Evolutionary conservation across 2,329 filamentous ascomycete species (phyloP), one percentile per base, ranked within the genome.

Genomic region (Fusarium hostae): DNA sequence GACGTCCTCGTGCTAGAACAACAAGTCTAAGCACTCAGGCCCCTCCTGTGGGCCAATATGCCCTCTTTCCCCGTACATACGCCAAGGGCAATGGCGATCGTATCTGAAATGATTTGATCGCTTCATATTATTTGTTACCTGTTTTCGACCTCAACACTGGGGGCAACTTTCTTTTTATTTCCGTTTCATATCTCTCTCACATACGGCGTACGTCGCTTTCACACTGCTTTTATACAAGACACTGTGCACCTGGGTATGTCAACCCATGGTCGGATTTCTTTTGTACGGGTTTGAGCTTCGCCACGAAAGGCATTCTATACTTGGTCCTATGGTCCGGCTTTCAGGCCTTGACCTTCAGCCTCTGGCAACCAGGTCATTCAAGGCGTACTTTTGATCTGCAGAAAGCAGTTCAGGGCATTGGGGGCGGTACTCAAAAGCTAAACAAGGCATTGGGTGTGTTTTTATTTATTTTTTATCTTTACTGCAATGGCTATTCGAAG

Each of bases 21-120:
- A 82, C 84, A 18, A 86, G 84, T 67, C 74, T 85, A 35, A 83
- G 81, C 77, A 80, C 81, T 2, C 82, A 82, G 44, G 69, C 75
- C 32, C 79, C 83, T 12, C 84, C 84, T 13, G 80, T 84, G n/a
- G 84, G 82, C 24, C 84, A 84, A 68, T 87, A 85, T 69, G 82
- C 82, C 41, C 77, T 85, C 18, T 86, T 86, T 68, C 84, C 85
- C 22, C 79, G 80, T n/a, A 68, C 75, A 51, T 76, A 78, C 37
- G 67, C 77, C 44, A 81, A 80, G 71, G 73, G 71, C 13, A 77
- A 71, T 26, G 77, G 78, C 28, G 79, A 80, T 56, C 76, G 78
- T 18, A 79, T 82, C 47, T 82, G 74, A 69, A 54, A 41, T 44
- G 39, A 35, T n/a, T 22, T 20, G 40, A 34, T 44, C 24, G 43